Evolutionary conservation across 495 filamentous ascomycete genomes (phyloP).

Genomic region (Alectoria sarmentosa): DNA sequence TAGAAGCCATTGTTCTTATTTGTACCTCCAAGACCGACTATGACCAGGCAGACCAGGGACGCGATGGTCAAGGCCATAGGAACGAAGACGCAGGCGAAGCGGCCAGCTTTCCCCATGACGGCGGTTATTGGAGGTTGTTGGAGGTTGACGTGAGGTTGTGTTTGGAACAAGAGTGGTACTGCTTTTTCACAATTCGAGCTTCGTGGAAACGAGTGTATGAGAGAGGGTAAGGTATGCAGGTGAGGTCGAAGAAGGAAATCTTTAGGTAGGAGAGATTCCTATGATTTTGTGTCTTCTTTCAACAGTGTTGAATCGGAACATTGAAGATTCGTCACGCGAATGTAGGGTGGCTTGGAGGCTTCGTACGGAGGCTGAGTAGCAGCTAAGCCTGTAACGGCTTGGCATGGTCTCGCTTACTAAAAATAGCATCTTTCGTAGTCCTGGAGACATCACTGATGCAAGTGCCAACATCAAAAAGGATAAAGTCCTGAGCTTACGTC

Average conservation of each 20-base stretch:
- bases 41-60: conserved; percentile 62
- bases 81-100: conserved; percentile 72
- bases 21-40: conserved; percentile 67
- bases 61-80: conserved; percentile 70
- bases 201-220: not conserved
- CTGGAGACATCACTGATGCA: not conserved
- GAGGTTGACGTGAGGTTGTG: not conserved
- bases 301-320: not conserved
- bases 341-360: not conserved
- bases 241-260: not conserved
- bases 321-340: conserved; percentile 4
- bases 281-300: not conserved
- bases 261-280: not conserved
- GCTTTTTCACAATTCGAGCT: not conserved
- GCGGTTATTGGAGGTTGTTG: conserved; percentile 1
- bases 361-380: not conserved
- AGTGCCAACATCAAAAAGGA: too few species aligned
- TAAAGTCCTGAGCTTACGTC: too few species aligned
- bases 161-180: not conserved
- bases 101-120: conserved; percentile 65
- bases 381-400: conserved; percentile 2
- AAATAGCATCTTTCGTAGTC: not conserved
- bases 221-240: not conserved
- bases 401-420: not conserved
- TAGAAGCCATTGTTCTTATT: conserved; percentile 47